These are phyloP conservation scores for Pythium sp. DNA, from an alignment of 352 stramenopile species.

Conservation along the genomic window DNA sequence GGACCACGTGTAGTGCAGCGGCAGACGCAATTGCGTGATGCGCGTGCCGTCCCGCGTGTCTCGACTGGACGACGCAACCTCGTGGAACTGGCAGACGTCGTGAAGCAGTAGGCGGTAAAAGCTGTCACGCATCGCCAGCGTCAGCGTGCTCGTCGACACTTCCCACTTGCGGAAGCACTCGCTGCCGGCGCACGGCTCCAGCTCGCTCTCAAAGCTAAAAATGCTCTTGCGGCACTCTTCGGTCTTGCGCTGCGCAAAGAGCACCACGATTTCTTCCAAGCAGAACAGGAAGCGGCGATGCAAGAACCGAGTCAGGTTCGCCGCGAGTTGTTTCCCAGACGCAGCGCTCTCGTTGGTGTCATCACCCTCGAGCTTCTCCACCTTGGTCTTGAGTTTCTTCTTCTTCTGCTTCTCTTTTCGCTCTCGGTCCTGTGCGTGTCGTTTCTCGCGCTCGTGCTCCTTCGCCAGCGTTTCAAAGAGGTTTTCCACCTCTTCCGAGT, in stretches of 20 bases:
- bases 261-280: slow-evolving; percentile 67
- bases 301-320: slow-evolving; percentile 55
- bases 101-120: slow-evolving; percentile 72
- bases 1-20: slow-evolving; percentile 63
- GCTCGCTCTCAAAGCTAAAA: slow-evolving; percentile 37
- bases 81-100: slow-evolving; percentile 72
- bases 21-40: slow-evolving; percentile 63
- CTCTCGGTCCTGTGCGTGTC: slow-evolving; percentile 10
- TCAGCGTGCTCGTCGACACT: slow-evolving; percentile 62
- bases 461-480: slow-evolving; percentile 55
- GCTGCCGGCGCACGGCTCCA: slow-evolving; percentile 49
- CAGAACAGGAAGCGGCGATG: slow-evolving; percentile 81
- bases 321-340: slow-evolving; percentile 1
- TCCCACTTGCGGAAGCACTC: slow-evolving; percentile 61
- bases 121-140: slow-evolving; percentile 67
- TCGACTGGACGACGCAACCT: slow-evolving; percentile 60
- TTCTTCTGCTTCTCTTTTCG: slow-evolving; percentile 22
- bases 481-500: slow-evolving; percentile 50
- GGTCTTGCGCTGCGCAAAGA: slow-evolving; percentile 73
- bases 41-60: slow-evolving; percentile 64
- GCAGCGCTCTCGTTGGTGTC: not conserved
- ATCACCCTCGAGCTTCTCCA: not conserved
- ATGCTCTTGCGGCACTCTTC: slow-evolving; percentile 55
- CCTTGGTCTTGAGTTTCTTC: slow-evolving; percentile 22
- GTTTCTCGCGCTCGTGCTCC: slow-evolving; percentile 22